Evolutionary conservation across 1,284 basidiomycete species (phyloP).

Genomic region (Malassezia pachydermatis): DNA sequence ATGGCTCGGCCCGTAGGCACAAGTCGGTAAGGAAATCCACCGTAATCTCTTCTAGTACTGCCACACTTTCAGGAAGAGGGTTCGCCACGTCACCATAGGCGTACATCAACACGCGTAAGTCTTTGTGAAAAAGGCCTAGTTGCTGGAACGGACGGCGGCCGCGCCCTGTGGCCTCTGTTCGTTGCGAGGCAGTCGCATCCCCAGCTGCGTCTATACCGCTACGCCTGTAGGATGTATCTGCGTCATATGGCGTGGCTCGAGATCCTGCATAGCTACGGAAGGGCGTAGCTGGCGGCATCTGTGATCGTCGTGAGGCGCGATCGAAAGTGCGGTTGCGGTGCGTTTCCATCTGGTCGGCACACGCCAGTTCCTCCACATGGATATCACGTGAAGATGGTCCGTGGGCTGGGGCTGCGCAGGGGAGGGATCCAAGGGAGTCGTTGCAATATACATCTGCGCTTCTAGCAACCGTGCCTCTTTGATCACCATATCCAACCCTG

Average conservation of each 20-base stretch:
- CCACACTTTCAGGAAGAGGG: slow-evolving; percentile 72
- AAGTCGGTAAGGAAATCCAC: slow-evolving; percentile 82
- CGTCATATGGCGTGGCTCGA: slow-evolving; percentile 12
- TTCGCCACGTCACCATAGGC: slow-evolving; percentile 87
- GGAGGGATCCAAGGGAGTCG: no score
- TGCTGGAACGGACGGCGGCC: slow-evolving; percentile 32
- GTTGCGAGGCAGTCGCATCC: background rate
- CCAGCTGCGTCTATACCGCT: background rate
- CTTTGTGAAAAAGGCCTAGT: slow-evolving; percentile 31
- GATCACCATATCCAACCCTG: background rate
- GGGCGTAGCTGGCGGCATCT: slow-evolving; percentile 13
- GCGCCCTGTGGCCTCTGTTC: slow-evolving; percentile 1
- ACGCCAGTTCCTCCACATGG: no score
- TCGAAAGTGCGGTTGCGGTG: no score
- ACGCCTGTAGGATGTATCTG: background rate
- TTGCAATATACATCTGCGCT: no score
- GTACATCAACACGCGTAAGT: slow-evolving; percentile 72
- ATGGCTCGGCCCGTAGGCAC: slow-evolving; percentile 53
- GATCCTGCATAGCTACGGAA: background rate
- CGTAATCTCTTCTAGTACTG: slow-evolving; percentile 85
- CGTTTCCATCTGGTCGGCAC: no score
- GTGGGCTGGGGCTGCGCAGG: no score
- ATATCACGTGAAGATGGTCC: no score
- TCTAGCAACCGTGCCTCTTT: background rate
- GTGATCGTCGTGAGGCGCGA: no score